These are phyloP conservation scores for Acacia melanoxylon DNA, from an alignment of 306 rosid species.

Conservation along the genomic window DNA sequence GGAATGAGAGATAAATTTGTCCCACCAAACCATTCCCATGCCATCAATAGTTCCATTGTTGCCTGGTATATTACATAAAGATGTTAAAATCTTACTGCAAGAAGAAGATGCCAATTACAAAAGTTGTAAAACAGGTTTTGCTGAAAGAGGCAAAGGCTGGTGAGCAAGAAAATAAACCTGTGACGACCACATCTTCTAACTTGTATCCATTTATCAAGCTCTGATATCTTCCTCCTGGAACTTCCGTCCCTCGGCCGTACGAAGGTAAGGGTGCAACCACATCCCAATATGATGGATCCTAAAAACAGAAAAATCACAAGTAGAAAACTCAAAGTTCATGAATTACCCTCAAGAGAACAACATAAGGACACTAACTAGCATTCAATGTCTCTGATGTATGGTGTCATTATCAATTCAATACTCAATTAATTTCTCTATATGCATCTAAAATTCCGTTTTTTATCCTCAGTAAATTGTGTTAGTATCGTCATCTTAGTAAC, in stretches of 20 bases:
- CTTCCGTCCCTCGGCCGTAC: constrained; percentile 90
- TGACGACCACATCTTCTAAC: constrained; percentile 79
- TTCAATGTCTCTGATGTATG: not conserved
- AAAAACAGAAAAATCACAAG: constrained; percentile 28
- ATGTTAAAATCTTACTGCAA: constrained; percentile 20
- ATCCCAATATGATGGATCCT: constrained; percentile 78
- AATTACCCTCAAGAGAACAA: not conserved
- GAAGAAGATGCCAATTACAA: not conserved
- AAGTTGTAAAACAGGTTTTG: not conserved
- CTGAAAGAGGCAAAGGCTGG: not conserved
- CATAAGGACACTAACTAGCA: not conserved
- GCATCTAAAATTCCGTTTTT: not conserved
- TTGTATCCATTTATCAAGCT: constrained; percentile 89
- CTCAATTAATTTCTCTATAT: not conserved
- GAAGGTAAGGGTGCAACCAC: constrained; percentile 84
- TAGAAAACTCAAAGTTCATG: not conserved
- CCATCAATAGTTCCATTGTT: constrained; percentile 87
- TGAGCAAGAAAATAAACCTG: constrained; percentile 54
- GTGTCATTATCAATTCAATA: not conserved
- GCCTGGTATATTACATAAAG: constrained; percentile 48
- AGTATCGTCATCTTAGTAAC: not conserved
- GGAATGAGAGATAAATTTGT: constrained; percentile 62
- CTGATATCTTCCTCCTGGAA: constrained; percentile 77
- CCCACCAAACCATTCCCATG: constrained; percentile 96
- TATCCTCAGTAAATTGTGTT: not conserved